phyloP scores from a whole-genome alignment of 345 rosid genomes.

The Populus tremula region DNA sequence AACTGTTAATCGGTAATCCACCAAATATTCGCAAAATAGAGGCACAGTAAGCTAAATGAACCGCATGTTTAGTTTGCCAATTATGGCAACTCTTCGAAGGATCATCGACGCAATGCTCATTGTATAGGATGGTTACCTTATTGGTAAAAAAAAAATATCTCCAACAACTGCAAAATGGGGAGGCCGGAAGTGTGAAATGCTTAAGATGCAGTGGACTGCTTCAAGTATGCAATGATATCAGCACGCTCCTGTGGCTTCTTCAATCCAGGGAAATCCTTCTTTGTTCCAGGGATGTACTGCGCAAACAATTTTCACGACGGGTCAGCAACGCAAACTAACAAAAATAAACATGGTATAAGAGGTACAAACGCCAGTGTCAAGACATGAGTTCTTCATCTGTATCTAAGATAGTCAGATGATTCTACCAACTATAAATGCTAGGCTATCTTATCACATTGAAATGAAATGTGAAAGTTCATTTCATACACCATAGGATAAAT shows the following conservation, averaged over 20 bases:
- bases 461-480: neutral
- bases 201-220: constrained; percentile 62
- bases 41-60: neutral
- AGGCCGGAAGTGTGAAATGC: neutral
- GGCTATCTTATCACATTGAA: neutral
- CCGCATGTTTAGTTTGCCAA: neutral
- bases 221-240: constrained; percentile 88
- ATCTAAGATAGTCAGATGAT: neutral
- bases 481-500: neutral
- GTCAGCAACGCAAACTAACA: neutral
- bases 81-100: neutral
- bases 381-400: neutral
- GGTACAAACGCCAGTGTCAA: neutral
- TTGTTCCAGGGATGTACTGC: constrained; percentile 98
- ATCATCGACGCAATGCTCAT: neutral
- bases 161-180: neutral
- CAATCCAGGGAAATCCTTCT: constrained; percentile 97
- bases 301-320: neutral
- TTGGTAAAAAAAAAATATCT: neutral
- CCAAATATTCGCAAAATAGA: neutral
- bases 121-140: neutral
- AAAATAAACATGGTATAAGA: neutral
- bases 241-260: constrained; percentile 93
- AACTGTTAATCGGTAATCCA: neutral
- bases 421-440: neutral